Evolutionary conservation across 2,329 filamentous ascomycete genomes (phyloP).

Genomic region (Zalaria sp.): DNA sequence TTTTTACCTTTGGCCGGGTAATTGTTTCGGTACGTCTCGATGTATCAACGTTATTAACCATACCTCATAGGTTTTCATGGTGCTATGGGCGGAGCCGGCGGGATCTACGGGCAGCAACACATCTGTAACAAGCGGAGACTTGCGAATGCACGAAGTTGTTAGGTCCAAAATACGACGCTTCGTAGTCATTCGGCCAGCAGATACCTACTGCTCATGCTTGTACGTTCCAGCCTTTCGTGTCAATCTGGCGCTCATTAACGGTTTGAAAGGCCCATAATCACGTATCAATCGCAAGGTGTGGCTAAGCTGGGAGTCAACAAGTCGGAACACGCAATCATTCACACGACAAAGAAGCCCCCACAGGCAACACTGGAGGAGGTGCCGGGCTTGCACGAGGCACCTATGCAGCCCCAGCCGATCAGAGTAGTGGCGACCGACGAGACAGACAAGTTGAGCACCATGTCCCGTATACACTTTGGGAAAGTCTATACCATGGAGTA

Average conservation of each 20-base stretch:
- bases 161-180: not conserved
- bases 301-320: constrained; percentile 8
- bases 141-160: no score
- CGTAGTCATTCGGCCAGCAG: not conserved
- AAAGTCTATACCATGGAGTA: constrained; percentile 11
- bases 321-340: constrained; percentile 14
- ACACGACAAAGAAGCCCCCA: constrained; percentile 7
- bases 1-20: not conserved
- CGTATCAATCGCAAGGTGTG: constrained; percentile 6
- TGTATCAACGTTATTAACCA: no score
- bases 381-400: constrained; percentile 3
- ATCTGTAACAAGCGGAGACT: no score
- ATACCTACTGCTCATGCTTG: not conserved
- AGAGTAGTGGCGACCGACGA: constrained; percentile 6
- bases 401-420: constrained; percentile 9
- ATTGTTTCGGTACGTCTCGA: no score
- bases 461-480: constrained; percentile 9
- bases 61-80: not conserved
- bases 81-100: not conserved
- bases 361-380: constrained; percentile 1
- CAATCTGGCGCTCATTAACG: no score
- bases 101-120: no score
- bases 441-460: constrained; percentile 1
- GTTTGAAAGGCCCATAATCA: no score
- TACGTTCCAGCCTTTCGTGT: not conserved